A percentile compares a stretch with the other conserved stretches of the same genome.
Conservation (phyloP, 306 rosid genomes). For the Trichosanthes cucumerina region DNA sequence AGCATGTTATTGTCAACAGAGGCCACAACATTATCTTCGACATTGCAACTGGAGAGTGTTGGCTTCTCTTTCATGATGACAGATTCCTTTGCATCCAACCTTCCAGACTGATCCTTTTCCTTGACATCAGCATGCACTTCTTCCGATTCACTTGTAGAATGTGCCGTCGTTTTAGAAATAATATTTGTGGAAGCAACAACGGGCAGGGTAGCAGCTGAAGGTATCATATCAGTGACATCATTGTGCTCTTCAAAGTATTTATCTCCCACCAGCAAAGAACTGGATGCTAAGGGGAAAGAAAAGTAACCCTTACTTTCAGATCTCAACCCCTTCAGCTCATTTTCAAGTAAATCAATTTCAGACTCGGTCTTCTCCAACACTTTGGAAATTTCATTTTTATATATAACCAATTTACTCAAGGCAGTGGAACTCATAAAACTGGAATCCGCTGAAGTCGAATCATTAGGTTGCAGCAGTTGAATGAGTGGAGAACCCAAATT, state of each 20-base stretch:
- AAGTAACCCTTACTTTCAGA: constrained; percentile 26
- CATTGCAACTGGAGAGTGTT: neutral
- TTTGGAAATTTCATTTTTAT: constrained; percentile 80
- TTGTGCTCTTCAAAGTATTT: constrained; percentile 29
- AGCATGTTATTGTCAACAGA: neutral
- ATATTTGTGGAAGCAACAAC: constrained; percentile 29
- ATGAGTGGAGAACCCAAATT: constrained; percentile 44
- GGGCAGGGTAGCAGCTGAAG: constrained; percentile 38
- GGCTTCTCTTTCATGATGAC: neutral
- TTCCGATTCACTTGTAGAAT: constrained; percentile 24
- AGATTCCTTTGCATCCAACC: constrained; percentile 18
- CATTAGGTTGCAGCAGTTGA: constrained; percentile 61
- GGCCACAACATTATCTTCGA: neutral
- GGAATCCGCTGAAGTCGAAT: constrained; percentile 39
- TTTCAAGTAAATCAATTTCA: constrained; percentile 88
- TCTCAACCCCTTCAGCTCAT: constrained; percentile 51
- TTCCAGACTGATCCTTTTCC: constrained; percentile 76
- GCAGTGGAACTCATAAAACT: constrained; percentile 40
- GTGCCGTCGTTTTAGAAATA: constrained; percentile 24
- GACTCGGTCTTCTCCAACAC: constrained; percentile 75
- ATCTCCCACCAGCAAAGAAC: constrained; percentile 29
- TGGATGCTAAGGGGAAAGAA: constrained; percentile 34
- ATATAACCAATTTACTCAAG: constrained; percentile 57
- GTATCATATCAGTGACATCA: constrained; percentile 24
- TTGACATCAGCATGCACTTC: constrained; percentile 26